Conservation (phyloP, 2,329 filamentous ascomycete species). For the Aureobasidium subglaciale region DNA sequence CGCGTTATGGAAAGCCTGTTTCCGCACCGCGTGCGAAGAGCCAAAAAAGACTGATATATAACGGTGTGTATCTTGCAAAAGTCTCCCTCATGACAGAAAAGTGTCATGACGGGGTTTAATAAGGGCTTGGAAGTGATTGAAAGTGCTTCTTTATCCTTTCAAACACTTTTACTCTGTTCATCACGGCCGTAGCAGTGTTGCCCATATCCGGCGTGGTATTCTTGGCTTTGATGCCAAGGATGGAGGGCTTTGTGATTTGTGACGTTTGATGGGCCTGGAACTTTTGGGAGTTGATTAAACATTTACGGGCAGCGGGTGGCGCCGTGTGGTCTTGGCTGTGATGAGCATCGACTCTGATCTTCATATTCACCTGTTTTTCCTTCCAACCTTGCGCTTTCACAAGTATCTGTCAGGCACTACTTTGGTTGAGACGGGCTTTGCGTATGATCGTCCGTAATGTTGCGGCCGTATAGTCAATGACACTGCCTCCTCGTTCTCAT, state of each 20-base stretch:
- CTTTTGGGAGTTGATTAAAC: too few relatives aligned
- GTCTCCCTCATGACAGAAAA: neutral
- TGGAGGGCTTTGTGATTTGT: neutral
- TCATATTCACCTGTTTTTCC: neutral
- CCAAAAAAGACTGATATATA: neutral
- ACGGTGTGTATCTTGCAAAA: too few relatives aligned
- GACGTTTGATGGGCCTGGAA: too few relatives aligned
- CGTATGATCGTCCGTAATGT: neutral
- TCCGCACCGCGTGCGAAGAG: neutral
- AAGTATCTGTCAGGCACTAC: too few relatives aligned
- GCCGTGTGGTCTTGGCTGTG: neutral
- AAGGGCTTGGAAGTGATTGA: neutral
- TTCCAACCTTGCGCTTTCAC: neutral
- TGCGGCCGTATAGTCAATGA: neutral
- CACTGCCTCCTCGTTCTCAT: neutral
- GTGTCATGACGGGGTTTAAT: too few relatives aligned
- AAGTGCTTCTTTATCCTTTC: too few relatives aligned
- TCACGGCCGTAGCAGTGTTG: too few relatives aligned
- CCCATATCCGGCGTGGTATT: too few relatives aligned
- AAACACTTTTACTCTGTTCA: too few relatives aligned
- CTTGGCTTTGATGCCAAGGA: neutral
- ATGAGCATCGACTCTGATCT: neutral
- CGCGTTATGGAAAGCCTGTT: neutral
- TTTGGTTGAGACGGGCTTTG: neutral
- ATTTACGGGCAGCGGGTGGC: neutral